Conservation (phyloP, 164 flowering plant genomes). For the Cinnamomum chago region DNA sequence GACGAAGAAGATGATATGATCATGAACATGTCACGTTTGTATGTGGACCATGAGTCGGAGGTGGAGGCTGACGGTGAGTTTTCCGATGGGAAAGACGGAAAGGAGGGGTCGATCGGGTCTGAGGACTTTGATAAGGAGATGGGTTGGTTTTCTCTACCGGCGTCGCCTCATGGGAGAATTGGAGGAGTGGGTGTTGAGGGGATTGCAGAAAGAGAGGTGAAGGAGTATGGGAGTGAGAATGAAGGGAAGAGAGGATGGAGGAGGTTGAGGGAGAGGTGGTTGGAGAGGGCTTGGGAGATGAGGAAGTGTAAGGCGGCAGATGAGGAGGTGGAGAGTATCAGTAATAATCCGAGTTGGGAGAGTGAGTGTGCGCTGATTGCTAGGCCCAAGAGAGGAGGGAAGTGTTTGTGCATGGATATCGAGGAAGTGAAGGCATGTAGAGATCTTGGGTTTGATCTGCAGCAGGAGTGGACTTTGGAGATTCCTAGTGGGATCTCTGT, state of each 20-base stretch:
- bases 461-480: constrained; percentile 43
- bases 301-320: constrained; percentile 6
- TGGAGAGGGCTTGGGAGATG: constrained; percentile 17
- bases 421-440: constrained; percentile 69
- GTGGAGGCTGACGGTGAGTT: constrained; percentile 42
- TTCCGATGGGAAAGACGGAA: constrained; percentile 25
- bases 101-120: constrained; percentile 3
- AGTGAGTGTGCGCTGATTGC: constrained; percentile 41
- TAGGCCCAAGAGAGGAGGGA: constrained; percentile 52
- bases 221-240: constrained; percentile 2
- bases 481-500: constrained; percentile 28
- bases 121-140: constrained; percentile 34
- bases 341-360: constrained; percentile 13
- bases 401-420: constrained; percentile 54
- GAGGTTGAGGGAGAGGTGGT: constrained; percentile 17
- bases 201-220: constrained; percentile 19
- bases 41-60: constrained; percentile 37
- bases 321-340: neutral
- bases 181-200: constrained; percentile 4
- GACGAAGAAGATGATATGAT: constrained; percentile 10
- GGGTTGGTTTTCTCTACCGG: constrained; percentile 19
- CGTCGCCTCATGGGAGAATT: constrained; percentile 20
- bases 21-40: constrained; percentile 35
- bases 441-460: constrained; percentile 69
- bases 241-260: constrained; percentile 19